Conservation (phyloP, 768 basidiomycete genomes). For the Boletus speciosus region DNA sequence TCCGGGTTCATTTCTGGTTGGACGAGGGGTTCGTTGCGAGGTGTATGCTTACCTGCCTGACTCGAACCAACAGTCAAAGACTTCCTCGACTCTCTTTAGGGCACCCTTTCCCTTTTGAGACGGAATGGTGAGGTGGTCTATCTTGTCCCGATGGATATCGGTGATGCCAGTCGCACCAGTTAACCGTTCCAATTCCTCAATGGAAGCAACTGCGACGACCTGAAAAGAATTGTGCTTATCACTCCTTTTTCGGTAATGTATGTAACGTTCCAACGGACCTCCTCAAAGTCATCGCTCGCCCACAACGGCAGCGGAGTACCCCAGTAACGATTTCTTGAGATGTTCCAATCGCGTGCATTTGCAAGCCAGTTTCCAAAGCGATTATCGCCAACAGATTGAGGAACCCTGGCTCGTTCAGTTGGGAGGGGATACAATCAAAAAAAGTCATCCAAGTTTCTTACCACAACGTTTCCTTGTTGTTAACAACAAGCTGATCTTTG, state of each 20-base stretch:
- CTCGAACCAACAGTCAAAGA: conserved; percentile 99
- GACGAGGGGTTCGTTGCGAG: not conserved
- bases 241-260: not conserved
- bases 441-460: conserved; percentile 27
- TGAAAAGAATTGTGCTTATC: conserved; percentile 27
- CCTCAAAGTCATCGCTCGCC: conserved; percentile 89
- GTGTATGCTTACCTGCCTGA: conserved; percentile 75
- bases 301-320: conserved; percentile 97
- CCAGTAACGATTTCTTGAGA: conserved; percentile 99
- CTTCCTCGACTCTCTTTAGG: conserved; percentile 90
- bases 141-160: conserved; percentile 91
- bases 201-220: conserved; percentile 84
- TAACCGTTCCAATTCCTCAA: conserved; percentile 80
- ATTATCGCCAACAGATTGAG: conserved; percentile 83
- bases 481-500: conserved; percentile 80
- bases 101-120: conserved; percentile 83
- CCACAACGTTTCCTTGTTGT: conserved; percentile 92
- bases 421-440: not conserved
- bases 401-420: conserved; percentile 62
- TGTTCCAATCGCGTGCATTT: conserved; percentile 99
- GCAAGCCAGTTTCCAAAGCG: conserved; percentile 97
- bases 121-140: conserved; percentile 96
- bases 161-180: conserved; percentile 82
- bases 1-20: not conserved
- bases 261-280: conserved; percentile 41